Conservation (phyloP, 2,329 filamentous ascomycete genomes). For the Acephala macrosclerotiorum region DNA sequence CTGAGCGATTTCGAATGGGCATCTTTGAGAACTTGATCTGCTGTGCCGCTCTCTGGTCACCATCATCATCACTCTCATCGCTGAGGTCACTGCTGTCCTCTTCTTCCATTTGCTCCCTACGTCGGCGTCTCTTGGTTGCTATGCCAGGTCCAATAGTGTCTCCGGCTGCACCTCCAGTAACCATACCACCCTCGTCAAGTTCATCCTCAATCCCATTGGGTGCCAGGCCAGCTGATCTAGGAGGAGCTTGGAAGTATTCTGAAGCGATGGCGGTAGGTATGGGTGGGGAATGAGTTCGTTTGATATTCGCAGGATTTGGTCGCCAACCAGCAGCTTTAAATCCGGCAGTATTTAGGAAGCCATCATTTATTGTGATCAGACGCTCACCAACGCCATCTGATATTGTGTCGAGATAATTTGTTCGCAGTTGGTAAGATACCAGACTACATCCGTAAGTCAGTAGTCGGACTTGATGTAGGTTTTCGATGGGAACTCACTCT, state of each 20-base stretch:
- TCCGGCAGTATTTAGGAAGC: conserved; percentile 78
- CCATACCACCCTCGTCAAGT: conserved; percentile 68
- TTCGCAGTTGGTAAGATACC: conserved; percentile 82
- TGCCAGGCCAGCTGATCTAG: conserved; percentile 62
- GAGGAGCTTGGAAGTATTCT: conserved; percentile 83
- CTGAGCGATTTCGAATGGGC: conserved; percentile 85
- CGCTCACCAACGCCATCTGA: conserved; percentile 87
- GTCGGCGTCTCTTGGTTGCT: conserved; percentile 69
- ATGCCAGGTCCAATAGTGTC: conserved; percentile 73
- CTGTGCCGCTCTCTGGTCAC: conserved; percentile 76
- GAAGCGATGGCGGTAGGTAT: conserved; percentile 84
- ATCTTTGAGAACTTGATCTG: conserved; percentile 97
- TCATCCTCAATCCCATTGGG: conserved; percentile 69
- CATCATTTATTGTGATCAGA: conserved; percentile 81
- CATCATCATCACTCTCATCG: conserved; percentile 84
- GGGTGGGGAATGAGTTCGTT: conserved; percentile 84
- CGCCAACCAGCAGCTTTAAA: conserved; percentile 87
- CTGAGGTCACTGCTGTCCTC: conserved; percentile 87
- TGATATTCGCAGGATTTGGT: conserved; percentile 75
- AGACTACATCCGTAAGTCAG: conserved; percentile 60
- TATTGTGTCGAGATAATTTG: conserved; percentile 80
- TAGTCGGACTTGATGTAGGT: not conserved
- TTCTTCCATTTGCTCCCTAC: conserved; percentile 75
- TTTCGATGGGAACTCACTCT: conserved; percentile 40
- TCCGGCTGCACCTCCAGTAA: conserved; percentile 70